Conservation (phyloP, 2,329 filamentous ascomycete species). For the Fusarium torulosum region DNA sequence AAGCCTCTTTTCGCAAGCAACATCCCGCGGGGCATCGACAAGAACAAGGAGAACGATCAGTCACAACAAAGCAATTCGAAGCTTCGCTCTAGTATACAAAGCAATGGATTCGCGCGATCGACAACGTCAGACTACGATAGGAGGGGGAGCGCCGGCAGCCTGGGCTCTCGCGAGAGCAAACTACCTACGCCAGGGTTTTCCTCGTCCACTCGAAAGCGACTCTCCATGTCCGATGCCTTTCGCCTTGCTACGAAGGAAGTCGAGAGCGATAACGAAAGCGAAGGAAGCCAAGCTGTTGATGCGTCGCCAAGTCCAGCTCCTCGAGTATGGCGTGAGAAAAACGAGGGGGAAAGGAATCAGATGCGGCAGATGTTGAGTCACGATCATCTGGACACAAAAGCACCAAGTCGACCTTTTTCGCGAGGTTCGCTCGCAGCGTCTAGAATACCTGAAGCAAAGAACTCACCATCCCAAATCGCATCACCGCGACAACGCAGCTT, state of each 20-base stretch:
- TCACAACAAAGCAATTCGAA: conserved; percentile 29
- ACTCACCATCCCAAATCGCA: conserved; percentile 37
- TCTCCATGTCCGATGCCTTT: conserved; percentile 60
- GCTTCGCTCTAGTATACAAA: conserved; percentile 27
- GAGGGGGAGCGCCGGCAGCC: conserved; percentile 39
- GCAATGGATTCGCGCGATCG: conserved; percentile 41
- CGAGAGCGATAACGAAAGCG: conserved; percentile 42
- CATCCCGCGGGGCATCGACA: conserved; percentile 42
- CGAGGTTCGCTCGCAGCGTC: conserved; percentile 43
- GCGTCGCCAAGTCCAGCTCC: conserved; percentile 67
- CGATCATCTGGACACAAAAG: conserved; percentile 51
- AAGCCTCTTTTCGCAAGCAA: conserved; percentile 56
- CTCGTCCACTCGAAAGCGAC: conserved; percentile 50
- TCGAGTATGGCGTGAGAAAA: conserved; percentile 56
- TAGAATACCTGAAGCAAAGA: conserved; percentile 33
- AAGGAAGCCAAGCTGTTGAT: conserved; percentile 51
- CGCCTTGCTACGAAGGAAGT: conserved; percentile 51
- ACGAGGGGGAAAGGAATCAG: conserved; percentile 50
- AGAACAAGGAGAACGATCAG: conserved; percentile 40
- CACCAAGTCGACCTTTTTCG: conserved; percentile 41
- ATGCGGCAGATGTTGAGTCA: conserved; percentile 48
- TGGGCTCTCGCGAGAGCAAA: conserved; percentile 51
- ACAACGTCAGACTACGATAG: conserved; percentile 46
- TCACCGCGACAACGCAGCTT: conserved; percentile 39
- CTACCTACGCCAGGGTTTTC: conserved; percentile 52